These are phyloP conservation scores for Mortierella sp. DNA, from an alignment of 371 early-diverging fungal genomes.

Conservation along the genomic window DNA sequence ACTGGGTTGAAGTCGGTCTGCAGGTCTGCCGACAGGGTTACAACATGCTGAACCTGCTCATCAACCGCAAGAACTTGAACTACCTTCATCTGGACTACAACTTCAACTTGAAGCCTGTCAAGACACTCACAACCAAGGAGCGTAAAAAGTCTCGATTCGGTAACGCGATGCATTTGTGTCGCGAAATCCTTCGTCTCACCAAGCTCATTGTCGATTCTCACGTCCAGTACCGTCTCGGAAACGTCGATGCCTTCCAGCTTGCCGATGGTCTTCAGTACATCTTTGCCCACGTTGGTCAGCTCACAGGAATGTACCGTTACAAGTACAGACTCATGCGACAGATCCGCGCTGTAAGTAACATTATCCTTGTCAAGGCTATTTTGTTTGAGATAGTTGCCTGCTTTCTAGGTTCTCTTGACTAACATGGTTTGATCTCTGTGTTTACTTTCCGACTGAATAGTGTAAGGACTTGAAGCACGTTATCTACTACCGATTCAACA, in stretches of 20 bases:
- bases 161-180: constrained; percentile 94
- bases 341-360: constrained; percentile 83
- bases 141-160: constrained; percentile 99
- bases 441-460: constrained; percentile 1
- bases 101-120: constrained; percentile 98
- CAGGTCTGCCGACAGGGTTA: constrained; percentile 99
- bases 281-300: constrained; percentile 99
- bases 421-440: not conserved
- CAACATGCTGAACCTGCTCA: constrained; percentile 98
- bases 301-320: constrained; percentile 99
- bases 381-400: too few relatives aligned
- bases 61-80: constrained; percentile 97
- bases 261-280: constrained; percentile 98
- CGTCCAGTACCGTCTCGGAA: constrained; percentile 97
- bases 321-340: constrained; percentile 99
- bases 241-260: constrained; percentile 97
- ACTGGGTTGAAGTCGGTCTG: constrained; percentile 99
- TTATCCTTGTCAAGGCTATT: not conserved
- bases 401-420: not conserved
- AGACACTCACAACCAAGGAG: constrained; percentile 99
- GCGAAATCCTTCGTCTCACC: constrained; percentile 98
- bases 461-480: constrained; percentile 97
- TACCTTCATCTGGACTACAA: constrained; percentile 99
- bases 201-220: constrained; percentile 98
- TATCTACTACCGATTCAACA: constrained; percentile 95